These are phyloP conservation scores for Suillus cothurnatus DNA, from an alignment of 768 basidiomycete species.

Conservation along the genomic window DNA sequence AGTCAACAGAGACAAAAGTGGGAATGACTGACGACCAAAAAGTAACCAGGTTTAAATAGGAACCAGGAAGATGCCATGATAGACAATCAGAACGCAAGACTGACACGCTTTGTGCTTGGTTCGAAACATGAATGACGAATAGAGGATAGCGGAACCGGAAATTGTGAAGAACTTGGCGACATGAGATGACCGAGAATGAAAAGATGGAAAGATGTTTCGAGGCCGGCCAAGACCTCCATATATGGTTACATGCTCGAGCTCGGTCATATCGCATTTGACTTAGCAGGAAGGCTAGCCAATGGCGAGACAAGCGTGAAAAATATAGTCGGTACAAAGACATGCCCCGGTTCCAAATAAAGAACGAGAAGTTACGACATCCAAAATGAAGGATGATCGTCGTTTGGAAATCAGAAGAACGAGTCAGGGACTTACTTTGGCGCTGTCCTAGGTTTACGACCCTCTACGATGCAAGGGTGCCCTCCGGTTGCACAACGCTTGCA, in stretches of 20 bases:
- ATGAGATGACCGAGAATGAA: neutral
- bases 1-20: neutral
- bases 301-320: slow-evolving; percentile 13
- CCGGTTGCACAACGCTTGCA: slow-evolving; percentile 76
- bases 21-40: neutral
- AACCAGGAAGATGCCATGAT: neutral
- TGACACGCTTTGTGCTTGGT: neutral
- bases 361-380: slow-evolving; percentile 20
- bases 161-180: neutral
- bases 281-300: slow-evolving; percentile 11
- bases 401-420: neutral
- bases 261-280: slow-evolving; percentile 18
- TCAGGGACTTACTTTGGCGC: slow-evolving; percentile 73
- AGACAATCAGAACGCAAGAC: neutral
- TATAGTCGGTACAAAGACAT: slow-evolving; percentile 22
- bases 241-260: slow-evolving; percentile 15
- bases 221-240: slow-evolving; percentile 5
- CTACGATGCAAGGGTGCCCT: slow-evolving; percentile 80
- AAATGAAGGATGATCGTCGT: slow-evolving; percentile 14
- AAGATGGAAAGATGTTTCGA: neutral
- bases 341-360: slow-evolving; percentile 27
- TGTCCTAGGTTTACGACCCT: slow-evolving; percentile 76
- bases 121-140: neutral
- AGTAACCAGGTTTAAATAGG: slow-evolving; percentile 1
- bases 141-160: neutral